These are phyloP conservation scores for Saturnispora dispora DNA, from an alignment of 805 yeast species.

Conservation along the genomic window DNA sequence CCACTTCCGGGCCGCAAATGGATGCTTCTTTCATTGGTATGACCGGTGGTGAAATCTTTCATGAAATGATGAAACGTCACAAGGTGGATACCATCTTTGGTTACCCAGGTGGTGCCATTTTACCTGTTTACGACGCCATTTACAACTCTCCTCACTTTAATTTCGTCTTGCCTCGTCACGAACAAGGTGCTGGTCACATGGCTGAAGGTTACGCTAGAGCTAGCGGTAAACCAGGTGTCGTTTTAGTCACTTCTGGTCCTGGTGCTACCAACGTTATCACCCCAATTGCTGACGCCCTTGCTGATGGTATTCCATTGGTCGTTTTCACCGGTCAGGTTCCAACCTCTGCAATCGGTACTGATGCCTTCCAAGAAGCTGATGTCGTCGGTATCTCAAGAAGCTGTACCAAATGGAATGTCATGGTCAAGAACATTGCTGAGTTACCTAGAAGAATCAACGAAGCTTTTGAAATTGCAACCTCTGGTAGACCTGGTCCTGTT, in stretches of 20 bases:
- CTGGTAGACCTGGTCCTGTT: conserved; percentile 98
- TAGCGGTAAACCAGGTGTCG: conserved; percentile 93
- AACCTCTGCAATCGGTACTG: conserved; percentile 93
- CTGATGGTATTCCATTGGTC: conserved; percentile 95
- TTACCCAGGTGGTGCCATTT: conserved; percentile 97
- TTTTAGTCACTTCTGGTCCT: conserved; percentile 97
- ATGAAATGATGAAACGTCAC: conserved; percentile 97
- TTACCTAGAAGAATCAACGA: conserved; percentile 93
- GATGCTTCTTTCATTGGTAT: conserved; percentile 89
- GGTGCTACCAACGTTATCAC: conserved; percentile 98
- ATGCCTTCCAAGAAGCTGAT: conserved; percentile 99
- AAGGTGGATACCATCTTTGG: conserved; percentile 94
- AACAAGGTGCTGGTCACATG: conserved; percentile 99
- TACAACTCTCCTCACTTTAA: conserved; percentile 82
- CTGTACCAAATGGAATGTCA: conserved; percentile 98
- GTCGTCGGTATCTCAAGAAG: conserved; percentile 94
- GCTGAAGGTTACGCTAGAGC: conserved; percentile 99
- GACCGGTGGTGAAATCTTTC: conserved; percentile 98
- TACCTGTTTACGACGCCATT: conserved; percentile 96
- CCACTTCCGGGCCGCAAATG: conserved; percentile 21
- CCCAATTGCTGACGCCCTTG: conserved; percentile 96
- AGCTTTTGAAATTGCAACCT: conserved; percentile 92
- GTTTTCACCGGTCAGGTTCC: conserved; percentile 98
- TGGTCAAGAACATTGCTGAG: conserved; percentile 93
- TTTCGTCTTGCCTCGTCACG: conserved; percentile 91